These are phyloP conservation scores for Colletotrichum endophyticum DNA, from an alignment of 2,329 filamentous ascomycete genomes.

Conservation along the genomic window DNA sequence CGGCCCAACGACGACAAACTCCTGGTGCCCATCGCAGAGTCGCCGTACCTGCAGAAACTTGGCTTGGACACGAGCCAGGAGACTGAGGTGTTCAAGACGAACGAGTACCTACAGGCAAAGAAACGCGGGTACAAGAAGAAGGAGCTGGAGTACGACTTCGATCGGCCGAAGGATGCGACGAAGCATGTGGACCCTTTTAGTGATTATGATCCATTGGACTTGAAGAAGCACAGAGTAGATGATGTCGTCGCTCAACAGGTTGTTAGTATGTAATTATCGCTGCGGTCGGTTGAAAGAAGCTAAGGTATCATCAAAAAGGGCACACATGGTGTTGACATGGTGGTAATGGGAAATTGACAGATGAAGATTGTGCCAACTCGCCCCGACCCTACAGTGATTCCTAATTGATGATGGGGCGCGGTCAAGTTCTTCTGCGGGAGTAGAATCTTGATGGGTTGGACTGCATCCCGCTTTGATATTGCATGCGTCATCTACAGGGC, in stretches of 20 bases:
- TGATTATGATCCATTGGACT: not conserved
- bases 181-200: not conserved
- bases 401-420: not conserved
- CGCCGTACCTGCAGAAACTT: not conserved
- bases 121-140: not conserved
- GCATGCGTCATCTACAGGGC: too few species aligned
- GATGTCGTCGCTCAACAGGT: not conserved
- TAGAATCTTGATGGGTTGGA: not conserved
- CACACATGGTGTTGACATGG: not conserved
- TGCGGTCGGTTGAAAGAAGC: not conserved
- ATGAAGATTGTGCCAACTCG: not conserved
- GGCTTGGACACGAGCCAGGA: not conserved
- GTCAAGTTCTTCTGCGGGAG: not conserved
- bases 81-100: not conserved
- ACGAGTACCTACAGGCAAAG: not conserved
- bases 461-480: too few species aligned
- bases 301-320: not conserved
- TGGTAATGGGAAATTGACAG: not conserved
- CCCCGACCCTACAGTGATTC: not conserved
- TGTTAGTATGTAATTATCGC: not conserved
- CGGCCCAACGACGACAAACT: not conserved
- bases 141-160: not conserved
- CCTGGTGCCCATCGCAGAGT: not conserved
- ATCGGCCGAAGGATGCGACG: not conserved
- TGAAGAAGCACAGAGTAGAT: not conserved